Evolutionary conservation across 73 alveolate species (phyloP).

Genomic region (Tetrahymena borealis): DNA sequence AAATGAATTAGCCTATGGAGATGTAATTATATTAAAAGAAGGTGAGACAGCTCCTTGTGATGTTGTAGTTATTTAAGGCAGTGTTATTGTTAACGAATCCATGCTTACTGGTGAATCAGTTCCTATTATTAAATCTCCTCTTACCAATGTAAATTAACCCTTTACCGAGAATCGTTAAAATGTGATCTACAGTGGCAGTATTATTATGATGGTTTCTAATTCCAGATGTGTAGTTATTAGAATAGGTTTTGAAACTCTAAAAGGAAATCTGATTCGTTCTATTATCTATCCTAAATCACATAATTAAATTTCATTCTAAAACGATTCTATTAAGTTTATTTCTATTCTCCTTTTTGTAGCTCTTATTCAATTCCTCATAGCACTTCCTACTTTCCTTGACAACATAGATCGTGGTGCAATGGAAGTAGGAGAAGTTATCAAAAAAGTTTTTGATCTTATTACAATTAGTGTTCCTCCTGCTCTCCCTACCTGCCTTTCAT

Average conservation of each 20-base stretch:
- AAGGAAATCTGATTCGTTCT: slow-evolving; percentile 65
- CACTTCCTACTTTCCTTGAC: slow-evolving; percentile 1
- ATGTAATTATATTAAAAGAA: slow-evolving; percentile 53
- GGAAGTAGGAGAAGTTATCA: not conserved
- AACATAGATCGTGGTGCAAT: not conserved
- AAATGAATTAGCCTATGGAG: slow-evolving; percentile 79
- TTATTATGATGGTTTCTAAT: not conserved
- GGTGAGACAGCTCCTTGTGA: slow-evolving; percentile 79
- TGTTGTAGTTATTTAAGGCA: slow-evolving; percentile 73
- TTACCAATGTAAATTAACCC: slow-evolving; percentile 28
- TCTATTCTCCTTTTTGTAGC: not conserved
- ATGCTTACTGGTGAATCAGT: slow-evolving; percentile 90
- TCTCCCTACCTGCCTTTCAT: slow-evolving; percentile 64
- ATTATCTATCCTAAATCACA: slow-evolving; percentile 55
- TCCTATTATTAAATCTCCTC: slow-evolving; percentile 74
- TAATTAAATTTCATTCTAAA: slow-evolving; percentile 45
- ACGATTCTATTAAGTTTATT: slow-evolving; percentile 55
- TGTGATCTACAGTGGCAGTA: not conserved
- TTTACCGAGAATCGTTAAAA: slow-evolving; percentile 36
- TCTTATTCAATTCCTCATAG: slow-evolving; percentile 1
- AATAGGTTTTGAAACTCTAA: slow-evolving; percentile 62
- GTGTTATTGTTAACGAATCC: slow-evolving; percentile 80
- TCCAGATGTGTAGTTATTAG: slow-evolving; percentile 46
- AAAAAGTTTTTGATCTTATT: slow-evolving; percentile 45
- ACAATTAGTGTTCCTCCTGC: slow-evolving; percentile 79